A percentile compares a stretch with the other conserved stretches of the same genome.
Conservation (phyloP, 2,329 filamentous ascomycete species). For the Zasmidium angulare region DNA sequence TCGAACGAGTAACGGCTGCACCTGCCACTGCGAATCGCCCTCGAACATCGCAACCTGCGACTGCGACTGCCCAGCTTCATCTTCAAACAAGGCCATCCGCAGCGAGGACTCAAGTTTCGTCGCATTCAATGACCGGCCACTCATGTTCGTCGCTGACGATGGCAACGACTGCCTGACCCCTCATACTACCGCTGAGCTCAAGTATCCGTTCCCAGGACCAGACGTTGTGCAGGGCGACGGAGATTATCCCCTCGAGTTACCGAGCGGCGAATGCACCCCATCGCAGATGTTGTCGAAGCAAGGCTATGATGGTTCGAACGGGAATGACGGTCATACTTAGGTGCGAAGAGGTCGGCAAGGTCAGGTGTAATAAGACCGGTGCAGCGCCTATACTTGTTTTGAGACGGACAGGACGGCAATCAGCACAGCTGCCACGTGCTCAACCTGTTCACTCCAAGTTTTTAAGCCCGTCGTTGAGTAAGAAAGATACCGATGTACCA, state of each 20-base stretch:
- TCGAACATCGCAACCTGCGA: too few relatives aligned
- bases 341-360: background rate
- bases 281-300: constrained; percentile 21
- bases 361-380: too few relatives aligned
- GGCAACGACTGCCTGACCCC: constrained; percentile 41
- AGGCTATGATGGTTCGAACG: constrained; percentile 12
- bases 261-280: constrained; percentile 27
- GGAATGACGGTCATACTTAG: constrained; percentile 11
- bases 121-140: constrained; percentile 40
- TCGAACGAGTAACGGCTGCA: too few relatives aligned
- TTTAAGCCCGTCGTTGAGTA: background rate
- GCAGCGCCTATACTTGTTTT: background rate
- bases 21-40: too few relatives aligned
- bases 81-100: background rate
- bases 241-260: constrained; percentile 44
- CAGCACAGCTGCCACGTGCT: too few relatives aligned
- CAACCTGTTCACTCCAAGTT: too few relatives aligned
- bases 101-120: constrained; percentile 15
- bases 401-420: too few relatives aligned
- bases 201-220: constrained; percentile 44
- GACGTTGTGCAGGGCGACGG: constrained; percentile 46
- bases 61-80: too few relatives aligned
- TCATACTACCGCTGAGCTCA: constrained; percentile 41
- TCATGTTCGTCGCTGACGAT: constrained; percentile 44
- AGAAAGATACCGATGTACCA: background rate